These are phyloP conservation scores for Chionographis japonica DNA, from an alignment of 106 monocot species.

Conservation along the genomic window DNA sequence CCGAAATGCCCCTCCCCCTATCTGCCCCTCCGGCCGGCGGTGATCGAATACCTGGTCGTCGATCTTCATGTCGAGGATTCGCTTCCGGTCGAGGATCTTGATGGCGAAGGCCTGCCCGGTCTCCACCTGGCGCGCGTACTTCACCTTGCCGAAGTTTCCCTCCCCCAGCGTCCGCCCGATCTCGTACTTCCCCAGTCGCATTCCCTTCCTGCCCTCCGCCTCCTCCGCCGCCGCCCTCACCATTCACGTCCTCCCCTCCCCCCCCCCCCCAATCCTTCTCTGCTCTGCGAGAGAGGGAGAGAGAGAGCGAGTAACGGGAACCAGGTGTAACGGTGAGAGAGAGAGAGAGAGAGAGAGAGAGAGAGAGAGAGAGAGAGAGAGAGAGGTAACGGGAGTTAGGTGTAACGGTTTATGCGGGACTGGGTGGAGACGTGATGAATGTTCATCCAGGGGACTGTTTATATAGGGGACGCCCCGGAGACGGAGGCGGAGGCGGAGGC, in stretches of 20 bases:
- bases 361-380: no score
- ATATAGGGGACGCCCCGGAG: no score
- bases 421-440: no score
- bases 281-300: no score
- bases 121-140: constrained; percentile 32
- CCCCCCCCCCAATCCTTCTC: neutral
- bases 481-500: no score
- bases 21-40: no score
- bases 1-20: neutral
- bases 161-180: constrained; percentile 51
- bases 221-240: constrained; percentile 5
- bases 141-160: constrained; percentile 67
- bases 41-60: constrained; percentile 28
- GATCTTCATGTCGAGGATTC: constrained; percentile 29
- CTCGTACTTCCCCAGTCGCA: constrained; percentile 49
- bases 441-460: no score
- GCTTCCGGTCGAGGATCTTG: constrained; percentile 50
- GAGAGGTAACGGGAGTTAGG: no score
- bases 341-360: no score
- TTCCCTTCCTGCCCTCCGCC: neutral
- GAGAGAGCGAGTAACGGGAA: no score
- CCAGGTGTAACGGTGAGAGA: no score
- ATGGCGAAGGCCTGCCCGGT: constrained; percentile 38
- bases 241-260: constrained; percentile 5
- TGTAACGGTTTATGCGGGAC: no score